Base-by-base conservation (phyloP, 202 grass and related monocot genomes). In the Miscanthus sacchariflorus region DNA sequence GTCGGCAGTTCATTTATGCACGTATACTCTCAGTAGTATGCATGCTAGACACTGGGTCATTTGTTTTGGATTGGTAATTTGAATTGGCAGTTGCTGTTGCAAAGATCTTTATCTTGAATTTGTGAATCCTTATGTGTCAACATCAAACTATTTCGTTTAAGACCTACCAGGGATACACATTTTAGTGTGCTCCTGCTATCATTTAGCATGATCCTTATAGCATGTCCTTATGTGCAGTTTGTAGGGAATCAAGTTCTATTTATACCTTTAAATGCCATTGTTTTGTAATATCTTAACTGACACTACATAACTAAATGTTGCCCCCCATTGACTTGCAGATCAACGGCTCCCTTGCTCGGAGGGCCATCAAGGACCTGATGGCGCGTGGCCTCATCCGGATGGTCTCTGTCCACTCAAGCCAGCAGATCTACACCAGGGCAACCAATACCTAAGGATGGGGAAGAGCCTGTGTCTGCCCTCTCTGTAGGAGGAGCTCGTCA, bases 351-450 rank as follows among this genome's bases (percentile, higher is more conserved):
- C 86, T 97, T 3, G 95, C 95, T 12, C 75, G 95, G 49, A 91
- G 95, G 84, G 95, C 95, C 1, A 97, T 97, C 67, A 97, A 93
- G 87, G 95, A 97, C 80, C 58, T 97, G 44, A 91, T 94, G 95
- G 81, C 84, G 33, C 91, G 92, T 28, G 95, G 95, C 14, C 90
- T 93, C 15, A 94, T 97, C 72, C 81, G 95, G 71, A 91, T 97
- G 95, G 89, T 97, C 12, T 33, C 90, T 0, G 77, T 86, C 40
- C 95, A 96, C 83, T 83, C 95, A 23, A 96, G 95, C 88, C 95
- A 96, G 88, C 92, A 96, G 88, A 96, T 96, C 83, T 96, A 96
- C 88, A 96, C 95, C 23, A 83, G 95, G 72, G 92, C 95, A 35
- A 96, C 95, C 76, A 96, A 96, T 83, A 94, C 95, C 75, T 95